Percentiles rank a stretch among this genome's conserved stretches.
phyloP scores from a whole-genome alignment of 139 green algal genomes.

The Chlamydomonas eustigma region DNA sequence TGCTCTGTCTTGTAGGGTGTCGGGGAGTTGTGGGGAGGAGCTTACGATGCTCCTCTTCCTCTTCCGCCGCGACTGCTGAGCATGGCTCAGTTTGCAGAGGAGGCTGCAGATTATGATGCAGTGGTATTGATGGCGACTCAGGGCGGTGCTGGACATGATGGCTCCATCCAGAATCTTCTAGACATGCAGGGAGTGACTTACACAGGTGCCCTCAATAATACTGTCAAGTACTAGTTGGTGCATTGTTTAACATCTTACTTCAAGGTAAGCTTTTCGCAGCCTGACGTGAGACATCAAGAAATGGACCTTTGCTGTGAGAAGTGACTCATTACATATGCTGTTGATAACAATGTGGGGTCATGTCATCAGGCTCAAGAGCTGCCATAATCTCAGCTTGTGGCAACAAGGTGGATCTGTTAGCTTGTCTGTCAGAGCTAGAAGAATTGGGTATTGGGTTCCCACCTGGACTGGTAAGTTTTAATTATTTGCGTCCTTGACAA shows the following conservation, averaged over 20 bases:
- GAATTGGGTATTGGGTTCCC: background rate
- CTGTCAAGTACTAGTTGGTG: too few relatives aligned
- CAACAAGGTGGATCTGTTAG: background rate
- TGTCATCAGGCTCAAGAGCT: background rate
- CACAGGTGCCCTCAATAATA: background rate
- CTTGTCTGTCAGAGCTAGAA: background rate
- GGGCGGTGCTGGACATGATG: background rate
- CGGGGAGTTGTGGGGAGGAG: slow-evolving; percentile 6
- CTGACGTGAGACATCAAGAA: too few relatives aligned
- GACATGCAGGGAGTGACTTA: background rate
- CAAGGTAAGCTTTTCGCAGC: too few relatives aligned
- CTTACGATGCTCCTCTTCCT: background rate
- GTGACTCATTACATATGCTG: too few relatives aligned
- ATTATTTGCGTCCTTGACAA: too few relatives aligned
- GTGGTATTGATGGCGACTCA: slow-evolving; percentile 11
- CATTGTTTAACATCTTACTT: too few relatives aligned
- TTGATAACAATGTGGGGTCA: too few relatives aligned
- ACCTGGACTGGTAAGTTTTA: background rate
- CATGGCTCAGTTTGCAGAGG: slow-evolving; percentile 10
- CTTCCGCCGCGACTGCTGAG: slow-evolving; percentile 2
- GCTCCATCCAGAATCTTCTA: background rate
- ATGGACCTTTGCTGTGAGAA: too few relatives aligned
- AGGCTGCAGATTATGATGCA: slow-evolving; percentile 4
- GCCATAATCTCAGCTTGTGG: background rate
- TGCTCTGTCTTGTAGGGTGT: slow-evolving; percentile 7